phyloP scores from a whole-genome alignment of 2,329 filamentous ascomycete species.

The Grosmannia serpens region DNA sequence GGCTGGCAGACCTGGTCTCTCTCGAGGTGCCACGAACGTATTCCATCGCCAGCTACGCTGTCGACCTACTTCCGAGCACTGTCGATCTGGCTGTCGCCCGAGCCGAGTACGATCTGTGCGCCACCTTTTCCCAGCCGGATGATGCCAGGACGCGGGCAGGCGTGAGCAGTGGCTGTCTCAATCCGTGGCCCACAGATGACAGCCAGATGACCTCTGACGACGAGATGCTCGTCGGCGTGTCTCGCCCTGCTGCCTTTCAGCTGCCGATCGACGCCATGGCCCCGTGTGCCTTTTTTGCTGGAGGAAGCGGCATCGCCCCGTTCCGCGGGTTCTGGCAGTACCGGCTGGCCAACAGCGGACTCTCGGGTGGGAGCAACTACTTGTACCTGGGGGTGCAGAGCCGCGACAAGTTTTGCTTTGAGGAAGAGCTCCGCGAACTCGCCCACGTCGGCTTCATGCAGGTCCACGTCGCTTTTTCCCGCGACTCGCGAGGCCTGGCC shows the following conservation, averaged over 20 bases:
- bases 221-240: conserved; percentile 35
- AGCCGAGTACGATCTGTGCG: conserved; percentile 36
- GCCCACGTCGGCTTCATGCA: conserved; percentile 37
- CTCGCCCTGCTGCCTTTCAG: conserved; percentile 38
- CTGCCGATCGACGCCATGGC: conserved; percentile 37
- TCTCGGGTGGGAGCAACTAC: conserved; percentile 31
- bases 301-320: conserved; percentile 40
- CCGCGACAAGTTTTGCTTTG: conserved; percentile 39
- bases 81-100: conserved; percentile 40
- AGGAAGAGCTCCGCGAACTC: conserved; percentile 33
- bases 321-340: conserved; percentile 44
- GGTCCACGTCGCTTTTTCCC: conserved; percentile 40
- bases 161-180: conserved; percentile 43
- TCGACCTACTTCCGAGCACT: conserved; percentile 37
- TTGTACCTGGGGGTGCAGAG: conserved; percentile 41
- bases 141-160: conserved; percentile 25
- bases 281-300: conserved; percentile 40
- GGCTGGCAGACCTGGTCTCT: conserved; percentile 33
- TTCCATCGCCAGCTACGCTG: conserved; percentile 37
- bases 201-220: neutral
- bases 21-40: conserved; percentile 42
- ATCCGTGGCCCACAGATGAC: conserved; percentile 28
- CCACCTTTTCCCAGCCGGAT: conserved; percentile 24
- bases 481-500: conserved; percentile 33
- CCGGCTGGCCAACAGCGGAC: conserved; percentile 20